Percentiles rank a stretch among this genome's conserved stretches.
Evolutionary conservation across 139 green algal species (phyloP).

Genomic region (Yamagishiella unicocca): DNA sequence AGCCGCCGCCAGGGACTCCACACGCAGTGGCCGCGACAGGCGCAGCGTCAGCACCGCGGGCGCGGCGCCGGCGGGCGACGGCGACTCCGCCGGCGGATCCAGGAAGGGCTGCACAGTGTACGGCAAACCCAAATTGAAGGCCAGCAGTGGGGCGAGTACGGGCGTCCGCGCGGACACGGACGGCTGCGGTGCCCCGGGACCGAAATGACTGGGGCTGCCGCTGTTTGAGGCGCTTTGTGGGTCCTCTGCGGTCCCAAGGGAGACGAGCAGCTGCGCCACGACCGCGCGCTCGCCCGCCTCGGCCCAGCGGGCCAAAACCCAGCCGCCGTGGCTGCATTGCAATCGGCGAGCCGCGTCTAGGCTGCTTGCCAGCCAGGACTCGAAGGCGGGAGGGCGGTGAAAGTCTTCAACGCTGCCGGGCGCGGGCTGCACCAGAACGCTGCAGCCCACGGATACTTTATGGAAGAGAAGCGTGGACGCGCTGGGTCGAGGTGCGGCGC

Average conservation of each 20-base stretch:
- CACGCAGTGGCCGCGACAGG: background rate
- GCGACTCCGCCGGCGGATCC: too few relatives aligned
- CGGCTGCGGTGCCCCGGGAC: too few relatives aligned
- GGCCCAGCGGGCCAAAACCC: background rate
- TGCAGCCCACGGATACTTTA: background rate
- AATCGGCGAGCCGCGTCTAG: background rate
- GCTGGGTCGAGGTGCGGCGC: background rate
- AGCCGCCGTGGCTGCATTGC: conserved; percentile 5
- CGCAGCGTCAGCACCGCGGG: background rate
- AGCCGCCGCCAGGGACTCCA: background rate
- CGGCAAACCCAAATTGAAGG: conserved; percentile 39
- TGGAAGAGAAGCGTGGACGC: background rate
- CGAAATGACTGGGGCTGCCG: too few relatives aligned
- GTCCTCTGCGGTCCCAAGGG: too few relatives aligned
- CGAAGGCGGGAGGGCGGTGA: background rate
- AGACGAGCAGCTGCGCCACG: conserved; percentile 1
- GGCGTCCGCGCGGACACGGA: background rate
- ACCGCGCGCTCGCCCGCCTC: conserved; percentile 10
- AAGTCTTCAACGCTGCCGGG: background rate
- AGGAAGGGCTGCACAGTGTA: conserved; percentile 36
- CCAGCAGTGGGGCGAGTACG: conserved; percentile 4
- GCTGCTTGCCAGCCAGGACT: background rate
- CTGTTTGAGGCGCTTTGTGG: background rate
- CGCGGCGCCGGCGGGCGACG: too few relatives aligned
- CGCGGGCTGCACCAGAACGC: background rate